Conservation (phyloP, 148 eudicot genomes). For the Chenopodium berlandieri region DNA sequence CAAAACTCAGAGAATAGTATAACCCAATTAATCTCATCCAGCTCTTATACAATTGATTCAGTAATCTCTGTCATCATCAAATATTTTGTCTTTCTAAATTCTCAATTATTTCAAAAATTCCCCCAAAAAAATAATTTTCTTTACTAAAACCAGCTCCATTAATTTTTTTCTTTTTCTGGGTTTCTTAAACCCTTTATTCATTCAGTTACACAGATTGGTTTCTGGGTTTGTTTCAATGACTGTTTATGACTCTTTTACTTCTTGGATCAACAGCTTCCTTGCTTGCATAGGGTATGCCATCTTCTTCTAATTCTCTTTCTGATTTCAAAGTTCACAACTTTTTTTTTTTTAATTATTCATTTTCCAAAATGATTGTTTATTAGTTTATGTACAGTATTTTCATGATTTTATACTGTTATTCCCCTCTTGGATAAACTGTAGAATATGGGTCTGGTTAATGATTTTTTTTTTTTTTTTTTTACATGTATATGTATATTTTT, state of each 20-base stretch:
- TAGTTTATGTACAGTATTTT: neutral
- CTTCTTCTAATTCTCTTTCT: slow-evolving; percentile 1
- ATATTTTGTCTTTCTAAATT: neutral
- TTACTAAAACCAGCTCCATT: neutral
- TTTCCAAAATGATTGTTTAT: neutral
- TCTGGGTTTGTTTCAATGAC: slow-evolving; percentile 39
- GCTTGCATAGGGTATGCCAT: slow-evolving; percentile 76
- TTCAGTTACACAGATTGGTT: neutral
- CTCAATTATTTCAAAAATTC: neutral
- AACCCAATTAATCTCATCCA: neutral
- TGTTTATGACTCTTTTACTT: slow-evolving; percentile 54
- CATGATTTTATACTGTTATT: neutral
- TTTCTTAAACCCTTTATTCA: slow-evolving; percentile 16
- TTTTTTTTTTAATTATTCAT: neutral
- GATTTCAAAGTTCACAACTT: slow-evolving; percentile 16
- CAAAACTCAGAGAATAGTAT: neutral
- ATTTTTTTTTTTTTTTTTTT: neutral
- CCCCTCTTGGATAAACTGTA: neutral
- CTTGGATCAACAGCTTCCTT: slow-evolving; percentile 72
- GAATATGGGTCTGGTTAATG: slow-evolving; percentile 5
- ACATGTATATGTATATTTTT: neutral
- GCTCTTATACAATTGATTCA: neutral
- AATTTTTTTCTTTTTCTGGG: neutral
- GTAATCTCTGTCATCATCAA: slow-evolving; percentile 12
- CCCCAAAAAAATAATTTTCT: neutral